Conservation (phyloP, 176 grass and related monocot species). For the Aegilops tauschii region DNA sequence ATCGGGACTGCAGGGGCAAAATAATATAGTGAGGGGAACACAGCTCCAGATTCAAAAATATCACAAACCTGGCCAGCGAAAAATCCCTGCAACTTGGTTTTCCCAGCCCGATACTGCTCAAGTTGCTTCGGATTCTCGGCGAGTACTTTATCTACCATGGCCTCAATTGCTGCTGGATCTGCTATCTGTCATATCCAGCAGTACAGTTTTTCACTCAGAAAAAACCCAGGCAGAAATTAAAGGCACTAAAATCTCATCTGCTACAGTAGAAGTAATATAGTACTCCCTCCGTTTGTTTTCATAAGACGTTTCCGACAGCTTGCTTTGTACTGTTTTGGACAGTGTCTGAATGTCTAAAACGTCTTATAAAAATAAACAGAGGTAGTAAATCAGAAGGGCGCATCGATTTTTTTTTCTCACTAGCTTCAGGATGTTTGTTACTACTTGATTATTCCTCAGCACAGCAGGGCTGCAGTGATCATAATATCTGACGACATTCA, state of each 20-base stretch:
- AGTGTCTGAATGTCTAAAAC: too few relatives aligned
- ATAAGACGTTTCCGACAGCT: too few relatives aligned
- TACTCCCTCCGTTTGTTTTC: too few relatives aligned
- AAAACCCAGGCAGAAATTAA: conserved; percentile 14
- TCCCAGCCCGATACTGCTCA: conserved; percentile 37
- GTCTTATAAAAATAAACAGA: too few relatives aligned
- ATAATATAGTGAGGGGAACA: background rate
- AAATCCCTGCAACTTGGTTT: conserved; percentile 86
- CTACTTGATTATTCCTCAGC: background rate
- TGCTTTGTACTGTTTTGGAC: too few relatives aligned
- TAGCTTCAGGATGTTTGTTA: background rate
- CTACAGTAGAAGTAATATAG: too few relatives aligned
- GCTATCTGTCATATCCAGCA: background rate
- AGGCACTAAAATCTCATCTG: background rate
- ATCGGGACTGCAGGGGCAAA: background rate
- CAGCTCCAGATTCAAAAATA: background rate
- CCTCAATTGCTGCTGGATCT: conserved; percentile 55
- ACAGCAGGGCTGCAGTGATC: background rate
- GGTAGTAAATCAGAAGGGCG: too few relatives aligned
- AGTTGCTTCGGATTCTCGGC: conserved; percentile 31
- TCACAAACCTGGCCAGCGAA: conserved; percentile 78
- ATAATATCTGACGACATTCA: background rate
- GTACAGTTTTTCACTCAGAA: background rate
- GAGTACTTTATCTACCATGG: conserved; percentile 70
- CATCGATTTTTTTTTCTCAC: background rate